Conservation (phyloP, 2,329 filamentous ascomycete genomes). For the Colletotrichum kahawae region DNA sequence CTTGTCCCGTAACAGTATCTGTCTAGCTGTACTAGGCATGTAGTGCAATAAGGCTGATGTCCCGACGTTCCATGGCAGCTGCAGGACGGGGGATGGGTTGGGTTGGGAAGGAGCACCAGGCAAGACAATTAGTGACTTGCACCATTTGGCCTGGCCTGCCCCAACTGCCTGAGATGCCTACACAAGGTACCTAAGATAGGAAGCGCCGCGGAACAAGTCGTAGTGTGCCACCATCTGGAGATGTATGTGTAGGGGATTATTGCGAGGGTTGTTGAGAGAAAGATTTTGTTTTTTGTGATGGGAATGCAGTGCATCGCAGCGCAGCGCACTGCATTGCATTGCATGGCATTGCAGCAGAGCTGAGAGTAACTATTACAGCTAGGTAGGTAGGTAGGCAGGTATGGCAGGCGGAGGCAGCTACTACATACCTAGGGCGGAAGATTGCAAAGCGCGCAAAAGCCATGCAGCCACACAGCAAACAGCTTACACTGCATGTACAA, state of each 20-base stretch:
- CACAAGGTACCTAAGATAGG: neutral
- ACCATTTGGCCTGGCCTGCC: neutral
- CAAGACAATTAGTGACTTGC: neutral
- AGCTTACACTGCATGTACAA: neutral
- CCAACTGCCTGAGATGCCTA: neutral
- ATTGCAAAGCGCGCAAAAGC: neutral
- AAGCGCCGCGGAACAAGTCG: neutral
- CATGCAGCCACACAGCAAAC: neutral
- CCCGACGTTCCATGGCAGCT: neutral
- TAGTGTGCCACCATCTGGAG: neutral
- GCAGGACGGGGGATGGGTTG: neutral
- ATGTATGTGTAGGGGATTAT: neutral
- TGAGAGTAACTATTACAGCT: neutral
- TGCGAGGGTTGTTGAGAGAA: neutral
- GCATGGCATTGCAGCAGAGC: neutral
- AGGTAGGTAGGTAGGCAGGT: too few species aligned
- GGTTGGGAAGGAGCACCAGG: neutral
- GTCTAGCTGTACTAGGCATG: neutral
- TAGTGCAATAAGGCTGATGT: slow-evolving; percentile 6
- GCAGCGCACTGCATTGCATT: neutral
- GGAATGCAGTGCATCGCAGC: neutral
- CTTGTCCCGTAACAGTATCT: neutral
- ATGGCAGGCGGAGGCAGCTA: neutral
- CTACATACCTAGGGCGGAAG: neutral
- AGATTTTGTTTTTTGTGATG: neutral